Evolutionary conservation across 2,329 filamentous ascomycete species (phyloP), one percentile per base, ranked within the genome.

Genomic region (Thelonectria olida): DNA sequence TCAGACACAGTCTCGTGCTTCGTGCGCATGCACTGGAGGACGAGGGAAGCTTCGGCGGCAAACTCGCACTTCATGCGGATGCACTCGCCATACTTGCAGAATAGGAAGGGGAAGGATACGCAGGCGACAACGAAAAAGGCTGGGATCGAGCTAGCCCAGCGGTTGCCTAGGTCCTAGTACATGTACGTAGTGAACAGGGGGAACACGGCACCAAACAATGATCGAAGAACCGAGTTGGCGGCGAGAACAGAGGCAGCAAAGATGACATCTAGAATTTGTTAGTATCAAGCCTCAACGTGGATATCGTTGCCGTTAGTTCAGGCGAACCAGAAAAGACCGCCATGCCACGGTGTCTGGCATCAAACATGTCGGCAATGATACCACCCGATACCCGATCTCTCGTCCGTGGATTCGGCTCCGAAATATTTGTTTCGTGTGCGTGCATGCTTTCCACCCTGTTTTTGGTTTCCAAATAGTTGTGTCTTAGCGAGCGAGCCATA

Each of bases 241-340:
- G 92, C 91, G 8, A 94, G 80, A 0, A 89, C 90, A 0, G 88
- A 92, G 0, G 91, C 91, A 1, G 92, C 91, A 64, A 90, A 95
- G 68, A 94, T 90, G 52, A 89, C 89, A 74, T 92, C 74, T 77
- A 47, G 15, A 9, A 7, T 7, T 7, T 7, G 52, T 74, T 64
- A 72, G 68, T 27, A 15, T 25, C 22, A 17, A 27, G 23, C 19
- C 42, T 13, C 12, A 34, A 9, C 36, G 73, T 88, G 86, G 10
- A 90, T 78, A 5, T 75, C 74, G 0, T 81, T 79, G 17, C 77
- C 81, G 62, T 86, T 87, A 0, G 86, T 89, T 88, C 88, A 90
- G 1, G 87, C 87, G 67, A 90, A 90, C 84, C 84, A 87, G 76
- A 90, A 89, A 17, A 90, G 78, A 3, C 87, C 85, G 88, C 88